Evolutionary conservation across 495 filamentous ascomycete species (phyloP).

Genomic region (Annulohypoxylon maeteangense): DNA sequence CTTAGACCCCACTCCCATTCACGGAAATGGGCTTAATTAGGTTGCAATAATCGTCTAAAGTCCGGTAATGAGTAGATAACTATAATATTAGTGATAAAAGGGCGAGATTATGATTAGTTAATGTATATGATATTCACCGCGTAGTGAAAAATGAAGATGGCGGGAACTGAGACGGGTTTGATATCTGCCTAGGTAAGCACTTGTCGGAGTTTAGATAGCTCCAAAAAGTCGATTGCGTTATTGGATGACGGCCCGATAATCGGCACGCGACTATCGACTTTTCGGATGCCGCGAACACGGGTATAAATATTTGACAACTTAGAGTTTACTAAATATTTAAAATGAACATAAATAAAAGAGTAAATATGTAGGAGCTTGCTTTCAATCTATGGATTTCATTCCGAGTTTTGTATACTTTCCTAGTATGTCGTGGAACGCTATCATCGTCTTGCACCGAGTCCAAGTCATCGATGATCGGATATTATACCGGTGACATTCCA

Average conservation of each 20-base stretch:
- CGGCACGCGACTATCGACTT: background rate
- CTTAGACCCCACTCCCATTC: background rate
- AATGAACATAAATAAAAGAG: background rate
- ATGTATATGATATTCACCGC: background rate
- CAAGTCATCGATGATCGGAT: too few relatives aligned
- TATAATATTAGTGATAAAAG: background rate
- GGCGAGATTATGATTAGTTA: background rate
- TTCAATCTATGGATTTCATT: background rate
- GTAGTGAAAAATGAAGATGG: constrained; percentile 17
- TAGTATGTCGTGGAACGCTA: background rate
- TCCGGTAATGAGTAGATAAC: background rate
- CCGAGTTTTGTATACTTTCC: too few relatives aligned
- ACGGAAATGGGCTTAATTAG: background rate
- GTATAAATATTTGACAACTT: background rate
- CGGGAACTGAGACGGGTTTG: constrained; percentile 17
- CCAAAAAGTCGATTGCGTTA: background rate
- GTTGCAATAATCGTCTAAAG: background rate
- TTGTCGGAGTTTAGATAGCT: background rate
- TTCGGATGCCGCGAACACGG: constrained; percentile 2
- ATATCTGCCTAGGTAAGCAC: background rate
- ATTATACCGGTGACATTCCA: background rate
- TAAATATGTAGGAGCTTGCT: background rate
- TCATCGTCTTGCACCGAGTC: too few relatives aligned
- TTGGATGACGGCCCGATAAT: constrained; percentile 2
- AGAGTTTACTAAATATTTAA: background rate